Base-by-base conservation (phyloP, 2,329 filamentous ascomycete genomes). In the Fusarium cicatricum region DNA sequence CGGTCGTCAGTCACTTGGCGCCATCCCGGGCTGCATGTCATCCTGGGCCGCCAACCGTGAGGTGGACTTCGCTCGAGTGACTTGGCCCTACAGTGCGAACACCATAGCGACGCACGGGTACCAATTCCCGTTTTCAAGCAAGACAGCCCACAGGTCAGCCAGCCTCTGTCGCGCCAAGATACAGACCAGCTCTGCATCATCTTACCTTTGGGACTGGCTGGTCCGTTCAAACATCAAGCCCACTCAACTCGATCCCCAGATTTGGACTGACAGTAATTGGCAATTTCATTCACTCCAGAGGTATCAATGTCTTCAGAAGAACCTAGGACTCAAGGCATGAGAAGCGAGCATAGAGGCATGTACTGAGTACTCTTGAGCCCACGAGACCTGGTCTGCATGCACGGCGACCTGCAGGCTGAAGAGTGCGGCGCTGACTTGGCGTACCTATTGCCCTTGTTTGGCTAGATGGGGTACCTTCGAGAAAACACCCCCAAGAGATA, bases 371-470 rank as follows among this genome's bases (percentile, higher is more conserved):
- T 56, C 48, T 48, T 37, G 46, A 57, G 66, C 67, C 29, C 70
- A 71, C 70, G 69, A 66, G 70, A 71, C 70, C 67, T 66, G 53
- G 58, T 54, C 66, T 64, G 58, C 62, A 72, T 72, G 70, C 68
- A 71, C 60, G 64, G 59, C 58, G 66, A 62, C 61, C 64, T 65
- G 67, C 60, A 67, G 60, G 66, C 63, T 63, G 65, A 65, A 58
- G 57, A 65, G 55, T 61, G 63, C 63, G 63, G 55, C 57, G 62
- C 55, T 56, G 64, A 47, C 45, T 55, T 68, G 57, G 48, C 52
- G 65, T 65, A n/a, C n/a, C n/a, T n/a, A 47, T 57, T 58, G 53
- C 58, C 60, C 39, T 58, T 42, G 34, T 26, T 26, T 8, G 23
- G 53, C 43, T 46, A 50, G 54, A 49, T 43, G 40, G 45, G 52